Evolutionary conservation across 164 flowering plant species (phyloP), one percentile per base, ranked within the genome.

Genomic region (Buxus sempervirens): DNA sequence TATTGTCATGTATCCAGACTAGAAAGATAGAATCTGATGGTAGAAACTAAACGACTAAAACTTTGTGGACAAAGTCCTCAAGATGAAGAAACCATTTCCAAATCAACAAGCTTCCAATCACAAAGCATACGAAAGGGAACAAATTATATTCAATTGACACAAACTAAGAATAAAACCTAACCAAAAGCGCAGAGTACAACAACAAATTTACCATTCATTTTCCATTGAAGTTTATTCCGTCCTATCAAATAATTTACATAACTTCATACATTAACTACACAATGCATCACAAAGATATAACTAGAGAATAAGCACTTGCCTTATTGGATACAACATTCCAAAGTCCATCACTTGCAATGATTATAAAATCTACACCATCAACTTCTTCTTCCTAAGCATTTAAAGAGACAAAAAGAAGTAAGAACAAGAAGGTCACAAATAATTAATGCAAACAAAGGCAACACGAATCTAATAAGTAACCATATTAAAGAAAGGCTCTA

Each of bases 291-390:
- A 53, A 32, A 12, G 5, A 18, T n/a, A 13, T 1, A 28, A 20
- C 13, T 10, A 10, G 45, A 0, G 59, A 67, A 1, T 22, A 19
- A 42, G 13, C 9, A 65, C 75, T 69, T 60, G 84, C 97, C 86
- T 79, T 65, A 78, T 91, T 91, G 63, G 97, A 85, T 49, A 91
- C 60, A 60, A 89, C 94, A 84, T 91, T 86, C 97, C 97, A 91
- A 57, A 91, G 90, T 71, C 97, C 97, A 81, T 91, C 97, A 72
- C 94, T 91, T 41, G 97, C 97, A 70, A 91, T 77, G 60, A 91
- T 86, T 54, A 91, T 77, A 64, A 91, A 89, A 23, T 91, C 97
- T 1, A 91, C 80, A 61, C 75, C 84, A 64, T 80, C 83, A 71
- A 91, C 79, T 67, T 87, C 88, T 83, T 87, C 92, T 76, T 87